These are phyloP conservation scores for Lumnitzera littorea DNA, from an alignment of 345 rosid species.

Conservation along the genomic window DNA sequence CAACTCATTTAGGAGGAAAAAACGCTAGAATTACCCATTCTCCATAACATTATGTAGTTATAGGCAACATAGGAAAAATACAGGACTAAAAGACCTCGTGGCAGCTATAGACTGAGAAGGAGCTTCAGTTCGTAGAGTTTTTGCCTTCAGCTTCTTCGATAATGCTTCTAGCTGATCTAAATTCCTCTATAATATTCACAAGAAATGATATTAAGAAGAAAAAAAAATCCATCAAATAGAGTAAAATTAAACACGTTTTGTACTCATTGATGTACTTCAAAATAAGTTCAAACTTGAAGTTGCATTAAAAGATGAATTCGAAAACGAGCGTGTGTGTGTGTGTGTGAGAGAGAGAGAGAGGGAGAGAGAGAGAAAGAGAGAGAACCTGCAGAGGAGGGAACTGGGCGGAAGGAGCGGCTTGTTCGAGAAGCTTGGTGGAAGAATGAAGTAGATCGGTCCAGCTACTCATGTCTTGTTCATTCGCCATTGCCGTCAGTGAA, in stretches of 20 bases:
- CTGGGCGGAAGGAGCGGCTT: slow-evolving; percentile 95
- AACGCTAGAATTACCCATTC: background rate
- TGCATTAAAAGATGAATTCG: too few species aligned
- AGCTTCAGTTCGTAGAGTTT: slow-evolving; percentile 76
- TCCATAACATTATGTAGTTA: too few species aligned
- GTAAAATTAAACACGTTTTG: background rate
- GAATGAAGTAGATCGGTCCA: slow-evolving; percentile 96
- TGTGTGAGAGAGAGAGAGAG: too few species aligned
- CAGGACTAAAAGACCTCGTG: slow-evolving; percentile 46
- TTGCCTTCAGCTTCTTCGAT: slow-evolving; percentile 93
- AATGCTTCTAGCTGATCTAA: slow-evolving; percentile 90
- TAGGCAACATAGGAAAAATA: background rate
- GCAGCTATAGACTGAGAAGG: slow-evolving; percentile 96
- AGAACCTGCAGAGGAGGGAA: slow-evolving; percentile 98
- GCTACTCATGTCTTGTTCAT: slow-evolving; percentile 68
- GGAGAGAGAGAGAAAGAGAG: slow-evolving; percentile 7
- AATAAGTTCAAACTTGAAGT: background rate
- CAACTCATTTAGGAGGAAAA: background rate
- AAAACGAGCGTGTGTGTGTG: too few species aligned
- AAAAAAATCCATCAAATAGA: background rate
- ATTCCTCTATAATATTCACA: slow-evolving; percentile 57
- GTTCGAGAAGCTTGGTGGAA: slow-evolving; percentile 91
- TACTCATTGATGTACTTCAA: background rate
- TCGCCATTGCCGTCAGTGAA: slow-evolving; percentile 44
- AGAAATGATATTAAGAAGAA: slow-evolving; percentile 6